Evolutionary conservation across 2,329 filamentous ascomycete genomes (phyloP).

Genomic region (Arthrinium phaeospermum): DNA sequence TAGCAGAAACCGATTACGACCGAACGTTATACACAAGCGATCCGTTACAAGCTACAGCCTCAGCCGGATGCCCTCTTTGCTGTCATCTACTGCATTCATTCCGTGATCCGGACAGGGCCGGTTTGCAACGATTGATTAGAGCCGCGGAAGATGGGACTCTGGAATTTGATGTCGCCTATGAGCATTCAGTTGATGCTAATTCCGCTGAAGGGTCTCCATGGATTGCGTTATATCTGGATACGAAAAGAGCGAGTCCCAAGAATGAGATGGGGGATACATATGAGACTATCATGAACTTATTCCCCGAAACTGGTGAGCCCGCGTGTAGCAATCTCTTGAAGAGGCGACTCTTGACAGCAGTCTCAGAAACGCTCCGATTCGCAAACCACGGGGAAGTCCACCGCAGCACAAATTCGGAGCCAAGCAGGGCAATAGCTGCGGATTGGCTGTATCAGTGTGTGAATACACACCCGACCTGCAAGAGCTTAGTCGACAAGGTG

Average conservation of each 20-base stretch:
- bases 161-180: not conserved
- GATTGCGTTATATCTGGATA: too few species aligned
- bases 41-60: not conserved
- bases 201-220: not conserved
- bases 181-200: not conserved
- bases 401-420: not conserved
- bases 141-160: not conserved
- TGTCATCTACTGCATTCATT: not conserved
- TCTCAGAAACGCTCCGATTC: not conserved
- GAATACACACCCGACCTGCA: not conserved
- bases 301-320: not conserved
- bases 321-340: too few species aligned
- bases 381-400: not conserved
- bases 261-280: too few species aligned
- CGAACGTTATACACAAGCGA: not conserved
- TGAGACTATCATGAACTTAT: not conserved
- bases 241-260: too few species aligned
- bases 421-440: not conserved
- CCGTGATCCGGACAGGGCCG: not conserved
- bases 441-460: slow-evolving; percentile 16
- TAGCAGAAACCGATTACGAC: rapidly evolving
- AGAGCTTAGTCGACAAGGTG: not conserved
- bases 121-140: not conserved
- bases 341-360: not conserved
- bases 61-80: not conserved